Base-by-base conservation (phyloP, 257 asterid genomes). In the Solanum pennellii region DNA sequence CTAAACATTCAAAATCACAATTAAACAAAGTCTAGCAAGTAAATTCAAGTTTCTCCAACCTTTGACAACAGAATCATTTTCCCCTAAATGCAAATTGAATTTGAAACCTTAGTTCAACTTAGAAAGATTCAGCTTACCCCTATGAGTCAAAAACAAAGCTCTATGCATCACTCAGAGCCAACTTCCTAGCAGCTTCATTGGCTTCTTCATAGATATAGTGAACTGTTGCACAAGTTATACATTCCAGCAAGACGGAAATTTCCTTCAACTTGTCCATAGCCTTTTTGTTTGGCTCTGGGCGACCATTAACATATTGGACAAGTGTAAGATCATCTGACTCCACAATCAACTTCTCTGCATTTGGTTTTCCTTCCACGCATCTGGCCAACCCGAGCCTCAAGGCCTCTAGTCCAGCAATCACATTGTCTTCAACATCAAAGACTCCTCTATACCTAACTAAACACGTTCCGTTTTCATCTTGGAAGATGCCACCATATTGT, bases 271-370 rank as follows among this genome's bases (percentile, higher is more conserved):
- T 76, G 60, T 14, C 29, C 83, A 76, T n/a, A 25, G 37, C 49
- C 29, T n/a, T 76, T 76, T 76, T 59, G n/a, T 76, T 42, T 42
- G 84, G 72, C 41, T 62, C 71, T 31, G 37, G 82, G 20, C 9
- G 56, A 8, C 59, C 27, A 59, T 62, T 87, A 62, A 62, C 89
- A 84, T 75, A 87, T n/a, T 87, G 89, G 84, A 87, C 84, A 25
- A 87, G 86, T 18, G 14, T 66, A 65, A 79, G 49, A 13, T 87
- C 35, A 66, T 87, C 86, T 6, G 86, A 84, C 56, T 79, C 89
- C 39, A 65, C 72, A 15, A 87, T 80, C 82, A 87, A 21, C 44
- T 80, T 87, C 20, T 60, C 1, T 29, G 47, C 23, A 7, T 79
- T 62, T 7, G 74, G 49, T 12, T 76, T 62, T 76, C 60, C 66